Evolutionary conservation across 768 basidiomycete genomes (phyloP).

Genomic region (Cystoderma amianthinum): DNA sequence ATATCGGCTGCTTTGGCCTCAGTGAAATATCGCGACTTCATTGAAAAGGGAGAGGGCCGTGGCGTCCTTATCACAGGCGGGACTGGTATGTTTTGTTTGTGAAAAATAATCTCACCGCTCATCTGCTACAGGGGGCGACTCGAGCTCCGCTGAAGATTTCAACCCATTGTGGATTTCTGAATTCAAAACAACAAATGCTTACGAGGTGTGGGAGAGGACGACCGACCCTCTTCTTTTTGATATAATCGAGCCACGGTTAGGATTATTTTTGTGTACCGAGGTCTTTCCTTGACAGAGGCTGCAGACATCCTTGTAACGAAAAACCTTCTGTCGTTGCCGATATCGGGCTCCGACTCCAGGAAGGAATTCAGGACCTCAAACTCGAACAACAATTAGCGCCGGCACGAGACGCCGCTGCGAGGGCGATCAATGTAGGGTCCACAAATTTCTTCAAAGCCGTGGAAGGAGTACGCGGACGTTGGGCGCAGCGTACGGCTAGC

Average conservation of each 20-base stretch:
- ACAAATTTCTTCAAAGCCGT: constrained; percentile 84
- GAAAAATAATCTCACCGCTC: neutral
- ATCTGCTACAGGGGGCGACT: constrained; percentile 36
- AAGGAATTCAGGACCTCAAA: constrained; percentile 92
- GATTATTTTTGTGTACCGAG: constrained; percentile 1
- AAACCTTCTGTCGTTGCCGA: constrained; percentile 87
- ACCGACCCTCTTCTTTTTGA: constrained; percentile 95
- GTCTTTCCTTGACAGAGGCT: neutral
- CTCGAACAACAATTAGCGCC: constrained; percentile 92
- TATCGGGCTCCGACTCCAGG: constrained; percentile 84
- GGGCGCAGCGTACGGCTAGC: constrained; percentile 32
- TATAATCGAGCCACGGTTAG: constrained; percentile 86
- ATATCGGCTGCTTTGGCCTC: constrained; percentile 81
- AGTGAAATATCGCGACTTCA: constrained; percentile 86
- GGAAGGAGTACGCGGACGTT: constrained; percentile 78
- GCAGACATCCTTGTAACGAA: constrained; percentile 89
- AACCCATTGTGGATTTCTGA: constrained; percentile 83
- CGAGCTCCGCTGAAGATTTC: constrained; percentile 69
- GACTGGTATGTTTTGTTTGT: constrained; percentile 27
- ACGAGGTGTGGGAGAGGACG: constrained; percentile 81
- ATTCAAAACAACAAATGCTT: constrained; percentile 84
- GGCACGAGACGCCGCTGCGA: constrained; percentile 80
- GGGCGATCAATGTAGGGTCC: constrained; percentile 69
- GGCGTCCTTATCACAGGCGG: constrained; percentile 68
- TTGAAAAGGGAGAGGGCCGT: constrained; percentile 55